Evolutionary conservation across 2,329 filamentous ascomycete species (phyloP), one percentile per base, ranked within the genome.

Genomic region (Penicillium occitanis): DNA sequence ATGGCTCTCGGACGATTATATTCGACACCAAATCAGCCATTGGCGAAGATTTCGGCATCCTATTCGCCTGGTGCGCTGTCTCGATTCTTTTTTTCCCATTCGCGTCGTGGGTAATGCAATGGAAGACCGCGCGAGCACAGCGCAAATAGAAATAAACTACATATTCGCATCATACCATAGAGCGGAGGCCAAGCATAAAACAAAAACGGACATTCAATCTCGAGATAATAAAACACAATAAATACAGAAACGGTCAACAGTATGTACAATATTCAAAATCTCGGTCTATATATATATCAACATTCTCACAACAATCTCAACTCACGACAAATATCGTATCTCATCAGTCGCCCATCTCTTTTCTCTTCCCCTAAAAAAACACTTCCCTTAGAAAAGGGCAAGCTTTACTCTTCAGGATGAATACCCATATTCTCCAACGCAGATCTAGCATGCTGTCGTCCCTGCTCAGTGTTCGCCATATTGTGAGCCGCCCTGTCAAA

Each of bases 11-110:
- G 3, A 84, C 84, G n/a, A 83, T 90, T 35, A 68, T 90, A 13
- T 90, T 90, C 68, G 86, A 85, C 64, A 75, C 86, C 5, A 84
- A 86, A 68, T 85, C 84, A 0, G 74, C 81, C 14, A 85, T 90
- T 60, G 86, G 86, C 0, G 73, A 88, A 2, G 85, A 90, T 68
- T 86, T 90, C 73, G 87, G 84, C 0, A 76, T 90, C 1, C 73
- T 90, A 51, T 83, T 88, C 66, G 83, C 83, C 0, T 68, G 67
- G 67, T 76, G 75, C 1, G 84, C 78, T 0, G 74, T 87, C 3
- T 85, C 86, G 65, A 83, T 83, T 0, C 71, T 73, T 0, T 67
- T 88, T 7, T 88, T 87, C 70, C 86, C 85, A 0, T 68, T 86
- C 1, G 79, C 77, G 64, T 81, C 78, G 68, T 78, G 77, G 55